A percentile compares a stretch with the other conserved stretches of the same genome.
phyloP scores from a whole-genome alignment of 2,329 filamentous ascomycete genomes.

The Neocucurbitaria cava region DNA sequence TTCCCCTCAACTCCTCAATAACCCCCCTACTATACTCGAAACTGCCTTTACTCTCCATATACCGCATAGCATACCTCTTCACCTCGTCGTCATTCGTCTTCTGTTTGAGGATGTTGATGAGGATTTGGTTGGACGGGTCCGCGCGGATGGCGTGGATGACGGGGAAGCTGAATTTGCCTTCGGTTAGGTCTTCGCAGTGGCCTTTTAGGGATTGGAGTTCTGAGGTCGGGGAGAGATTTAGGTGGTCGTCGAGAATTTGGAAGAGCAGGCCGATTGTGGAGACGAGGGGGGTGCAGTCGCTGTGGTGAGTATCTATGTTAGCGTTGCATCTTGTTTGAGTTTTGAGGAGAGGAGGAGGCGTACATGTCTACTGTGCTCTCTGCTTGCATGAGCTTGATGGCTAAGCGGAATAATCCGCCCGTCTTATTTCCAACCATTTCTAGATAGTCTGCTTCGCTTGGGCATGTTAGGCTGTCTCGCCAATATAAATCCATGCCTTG shows the following conservation, averaged over 20 bases:
- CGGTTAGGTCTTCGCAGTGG: slow-evolving; percentile 91
- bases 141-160: slow-evolving; percentile 91
- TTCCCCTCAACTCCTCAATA: slow-evolving; percentile 54
- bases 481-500: slow-evolving; percentile 94
- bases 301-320: slow-evolving; percentile 25
- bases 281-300: slow-evolving; percentile 82
- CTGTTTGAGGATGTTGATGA: slow-evolving; percentile 92
- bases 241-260: slow-evolving; percentile 93
- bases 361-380: slow-evolving; percentile 62
- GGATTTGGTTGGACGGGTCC: slow-evolving; percentile 74
- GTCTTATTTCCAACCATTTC: slow-evolving; percentile 95
- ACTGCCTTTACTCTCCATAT: slow-evolving; percentile 89
- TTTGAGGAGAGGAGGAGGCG: slow-evolving; percentile 6
- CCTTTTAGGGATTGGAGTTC: slow-evolving; percentile 87
- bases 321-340: background rate
- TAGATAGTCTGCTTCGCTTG: slow-evolving; percentile 87
- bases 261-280: slow-evolving; percentile 86
- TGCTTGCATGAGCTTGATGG: slow-evolving; percentile 87
- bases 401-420: slow-evolving; percentile 82
- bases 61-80: slow-evolving; percentile 86
- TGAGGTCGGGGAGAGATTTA: slow-evolving; percentile 70
- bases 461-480: slow-evolving; percentile 83
- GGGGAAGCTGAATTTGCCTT: slow-evolving; percentile 96
- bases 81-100: slow-evolving; percentile 86
- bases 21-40: slow-evolving; percentile 82